These are phyloP conservation scores for Yamadazyma diospyri DNA, from an alignment of 1,139 yeast species.

Conservation along the genomic window DNA sequence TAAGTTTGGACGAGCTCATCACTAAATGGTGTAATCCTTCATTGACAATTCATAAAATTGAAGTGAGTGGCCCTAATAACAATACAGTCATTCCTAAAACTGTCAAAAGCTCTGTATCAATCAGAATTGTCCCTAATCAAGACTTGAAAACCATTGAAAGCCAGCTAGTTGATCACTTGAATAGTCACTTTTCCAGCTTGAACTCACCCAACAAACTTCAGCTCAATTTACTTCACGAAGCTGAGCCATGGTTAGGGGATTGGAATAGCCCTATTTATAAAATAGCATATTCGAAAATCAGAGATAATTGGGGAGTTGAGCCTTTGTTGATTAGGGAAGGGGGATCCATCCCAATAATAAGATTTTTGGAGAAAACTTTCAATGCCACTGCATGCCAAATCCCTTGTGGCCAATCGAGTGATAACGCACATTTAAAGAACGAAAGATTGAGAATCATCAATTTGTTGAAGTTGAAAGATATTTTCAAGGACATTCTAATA, in stretches of 20 bases:
- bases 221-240: conserved; percentile 69
- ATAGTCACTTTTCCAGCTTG: conserved; percentile 30
- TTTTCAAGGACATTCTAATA: conserved; percentile 54
- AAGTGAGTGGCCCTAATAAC: conserved; percentile 87
- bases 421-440: conserved; percentile 88
- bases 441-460: conserved; percentile 81
- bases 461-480: conserved; percentile 67
- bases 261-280: conserved; percentile 70
- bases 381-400: conserved; percentile 90
- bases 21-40: conserved; percentile 94
- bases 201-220: conserved; percentile 58
- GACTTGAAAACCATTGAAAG: conserved; percentile 55
- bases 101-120: conserved; percentile 73
- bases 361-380: conserved; percentile 79
- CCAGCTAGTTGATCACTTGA: conserved; percentile 45
- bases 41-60: conserved; percentile 79
- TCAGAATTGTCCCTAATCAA: conserved; percentile 90
- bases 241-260: conserved; percentile 96
- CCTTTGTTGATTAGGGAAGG: conserved; percentile 93
- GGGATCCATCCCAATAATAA: conserved; percentile 89
- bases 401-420: conserved; percentile 95
- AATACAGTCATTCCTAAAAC: conserved; percentile 84
- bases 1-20: conserved; percentile 52
- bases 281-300: conserved; percentile 57
- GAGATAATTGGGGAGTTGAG: conserved; percentile 59